Conservation (phyloP, 2,329 filamentous ascomycete species). For the Paracorniculantispora psalliotae region DNA sequence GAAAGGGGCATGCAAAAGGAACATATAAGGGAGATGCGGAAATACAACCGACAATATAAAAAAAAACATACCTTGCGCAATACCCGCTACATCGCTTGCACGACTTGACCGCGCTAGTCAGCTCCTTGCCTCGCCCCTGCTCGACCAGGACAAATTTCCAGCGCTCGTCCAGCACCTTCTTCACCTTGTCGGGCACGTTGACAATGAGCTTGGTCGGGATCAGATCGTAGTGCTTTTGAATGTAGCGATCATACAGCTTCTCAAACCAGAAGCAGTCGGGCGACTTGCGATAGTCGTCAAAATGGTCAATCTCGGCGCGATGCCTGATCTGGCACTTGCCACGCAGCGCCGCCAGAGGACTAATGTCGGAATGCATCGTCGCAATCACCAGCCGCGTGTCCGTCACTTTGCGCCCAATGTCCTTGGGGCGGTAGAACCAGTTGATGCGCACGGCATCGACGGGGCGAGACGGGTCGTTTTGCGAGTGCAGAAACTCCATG, state of each 20-base stretch:
- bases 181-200: slow-evolving; percentile 92
- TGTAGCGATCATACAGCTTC: slow-evolving; percentile 96
- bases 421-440: slow-evolving; percentile 96
- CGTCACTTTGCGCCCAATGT: slow-evolving; percentile 86
- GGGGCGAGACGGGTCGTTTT: slow-evolving; percentile 66
- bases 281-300: slow-evolving; percentile 78
- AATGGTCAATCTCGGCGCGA: slow-evolving; percentile 74
- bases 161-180: slow-evolving; percentile 89
- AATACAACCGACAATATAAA: slow-evolving; percentile 11
- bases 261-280: slow-evolving; percentile 95
- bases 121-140: slow-evolving; percentile 86
- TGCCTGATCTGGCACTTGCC: slow-evolving; percentile 91
- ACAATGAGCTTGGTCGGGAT: slow-evolving; percentile 89
- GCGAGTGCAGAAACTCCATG: slow-evolving; percentile 91
- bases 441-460: slow-evolving; percentile 90
- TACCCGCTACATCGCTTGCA: slow-evolving; percentile 91
- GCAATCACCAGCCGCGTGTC: slow-evolving; percentile 90
- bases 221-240: slow-evolving; percentile 95
- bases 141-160: slow-evolving; percentile 97
- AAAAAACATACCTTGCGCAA: slow-evolving; percentile 70
- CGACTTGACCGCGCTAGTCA: slow-evolving; percentile 91
- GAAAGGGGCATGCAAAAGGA: too few species aligned
- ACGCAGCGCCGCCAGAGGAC: slow-evolving; percentile 83
- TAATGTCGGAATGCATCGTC: slow-evolving; percentile 97
- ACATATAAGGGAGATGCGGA: slow-evolving; percentile 1